Evolutionary conservation across 345 rosid species (phyloP).

Genomic region (Murraya koenigii): DNA sequence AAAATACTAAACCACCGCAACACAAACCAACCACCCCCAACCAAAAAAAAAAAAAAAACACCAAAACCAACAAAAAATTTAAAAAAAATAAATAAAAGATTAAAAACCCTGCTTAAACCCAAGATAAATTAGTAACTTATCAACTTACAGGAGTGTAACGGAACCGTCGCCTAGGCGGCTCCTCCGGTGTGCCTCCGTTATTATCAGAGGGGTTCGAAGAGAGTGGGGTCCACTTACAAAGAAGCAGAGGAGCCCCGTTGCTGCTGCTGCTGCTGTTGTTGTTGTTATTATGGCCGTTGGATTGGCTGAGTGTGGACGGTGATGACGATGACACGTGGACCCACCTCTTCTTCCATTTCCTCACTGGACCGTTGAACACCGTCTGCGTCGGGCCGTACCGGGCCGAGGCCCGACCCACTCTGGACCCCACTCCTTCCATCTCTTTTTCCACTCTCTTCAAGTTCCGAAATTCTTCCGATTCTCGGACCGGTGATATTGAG

Average conservation of each 20-base stretch:
- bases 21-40: too few relatives aligned
- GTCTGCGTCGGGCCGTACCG: constrained; percentile 68
- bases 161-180: constrained; percentile 69
- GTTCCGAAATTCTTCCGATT: background rate
- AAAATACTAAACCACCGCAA: too few relatives aligned
- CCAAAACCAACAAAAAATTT: too few relatives aligned
- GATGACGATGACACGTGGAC: constrained; percentile 63
- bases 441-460: background rate
- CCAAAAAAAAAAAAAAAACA: too few relatives aligned
- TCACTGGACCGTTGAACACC: constrained; percentile 85
- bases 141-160: constrained; percentile 84
- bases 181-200: constrained; percentile 43
- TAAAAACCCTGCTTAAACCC: constrained; percentile 6
- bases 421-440: constrained; percentile 90
- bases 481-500: background rate
- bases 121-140: background rate
- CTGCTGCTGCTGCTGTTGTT: constrained; percentile 23
- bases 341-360: constrained; percentile 99
- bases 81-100: too few relatives aligned
- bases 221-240: constrained; percentile 94
- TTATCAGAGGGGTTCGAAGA: constrained; percentile 32
- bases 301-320: constrained; percentile 33
- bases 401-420: constrained; percentile 80
- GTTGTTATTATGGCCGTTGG: constrained; percentile 39
- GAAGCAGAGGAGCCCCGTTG: constrained; percentile 54